These are phyloP conservation scores for Mitragyna speciosa DNA, from an alignment of 257 asterid genomes.

Conservation along the genomic window DNA sequence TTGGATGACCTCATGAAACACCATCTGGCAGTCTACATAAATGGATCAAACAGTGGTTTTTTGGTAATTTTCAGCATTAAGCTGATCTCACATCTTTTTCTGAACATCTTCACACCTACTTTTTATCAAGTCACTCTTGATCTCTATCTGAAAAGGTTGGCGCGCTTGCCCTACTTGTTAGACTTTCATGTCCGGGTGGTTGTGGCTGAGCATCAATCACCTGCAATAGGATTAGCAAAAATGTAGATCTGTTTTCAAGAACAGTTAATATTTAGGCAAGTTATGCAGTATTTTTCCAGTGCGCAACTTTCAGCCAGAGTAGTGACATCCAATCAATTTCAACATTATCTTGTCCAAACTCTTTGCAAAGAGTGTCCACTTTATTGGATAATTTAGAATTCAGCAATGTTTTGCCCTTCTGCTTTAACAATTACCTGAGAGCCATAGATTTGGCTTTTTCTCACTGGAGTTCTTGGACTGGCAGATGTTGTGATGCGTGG, in stretches of 20 bases:
- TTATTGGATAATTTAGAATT: background rate
- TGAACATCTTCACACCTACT: background rate
- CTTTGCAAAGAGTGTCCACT: background rate
- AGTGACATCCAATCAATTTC: background rate
- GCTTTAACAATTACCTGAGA: slow-evolving; percentile 39
- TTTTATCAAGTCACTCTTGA: background rate
- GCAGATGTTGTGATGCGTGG: slow-evolving; percentile 23
- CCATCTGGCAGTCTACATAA: background rate
- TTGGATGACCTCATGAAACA: background rate
- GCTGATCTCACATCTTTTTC: background rate
- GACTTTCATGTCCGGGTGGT: slow-evolving; percentile 28
- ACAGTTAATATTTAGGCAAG: background rate
- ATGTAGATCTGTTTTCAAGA: too few relatives aligned
- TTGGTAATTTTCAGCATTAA: background rate
- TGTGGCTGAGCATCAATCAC: slow-evolving; percentile 31
- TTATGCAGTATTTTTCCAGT: background rate
- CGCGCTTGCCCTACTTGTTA: slow-evolving; percentile 23
- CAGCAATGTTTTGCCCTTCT: background rate
- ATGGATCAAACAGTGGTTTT: background rate
- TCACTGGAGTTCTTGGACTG: slow-evolving; percentile 25
- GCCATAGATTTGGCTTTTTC: slow-evolving; percentile 23
- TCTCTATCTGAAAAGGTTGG: slow-evolving; percentile 27
- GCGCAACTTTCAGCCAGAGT: background rate
- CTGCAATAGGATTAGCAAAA: slow-evolving; percentile 25
- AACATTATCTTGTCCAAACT: background rate